These are phyloP conservation scores for Urochloa ruziziensis DNA, from an alignment of 176 grass and related monocot genomes.

Conservation along the genomic window DNA sequence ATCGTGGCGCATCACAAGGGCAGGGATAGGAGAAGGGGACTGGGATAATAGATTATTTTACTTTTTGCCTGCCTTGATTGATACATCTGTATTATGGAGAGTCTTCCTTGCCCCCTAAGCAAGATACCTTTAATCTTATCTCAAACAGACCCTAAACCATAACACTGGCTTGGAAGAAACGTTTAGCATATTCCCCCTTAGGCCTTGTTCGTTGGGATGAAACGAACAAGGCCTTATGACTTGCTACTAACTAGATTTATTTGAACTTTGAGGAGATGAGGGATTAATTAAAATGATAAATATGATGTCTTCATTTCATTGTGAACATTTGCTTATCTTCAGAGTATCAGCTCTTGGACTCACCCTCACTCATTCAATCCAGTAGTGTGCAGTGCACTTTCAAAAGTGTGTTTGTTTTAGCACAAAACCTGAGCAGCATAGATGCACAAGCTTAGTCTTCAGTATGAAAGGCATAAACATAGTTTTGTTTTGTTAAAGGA, in stretches of 20 bases:
- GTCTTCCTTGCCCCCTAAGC: too few relatives aligned
- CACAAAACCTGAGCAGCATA: neutral
- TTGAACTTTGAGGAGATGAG: neutral
- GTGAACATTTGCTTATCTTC: neutral
- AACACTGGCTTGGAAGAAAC: conserved; percentile 7
- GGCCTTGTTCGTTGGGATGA: too few relatives aligned
- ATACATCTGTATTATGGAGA: too few relatives aligned
- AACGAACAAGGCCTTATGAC: too few relatives aligned
- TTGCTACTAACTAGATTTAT: neutral
- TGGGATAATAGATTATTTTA: too few relatives aligned
- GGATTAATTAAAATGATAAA: neutral
- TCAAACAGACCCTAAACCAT: too few relatives aligned
- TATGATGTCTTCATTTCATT: neutral
- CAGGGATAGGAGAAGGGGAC: too few relatives aligned
- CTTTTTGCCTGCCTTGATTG: too few relatives aligned
- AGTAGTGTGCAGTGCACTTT: neutral
- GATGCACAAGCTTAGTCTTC: neutral
- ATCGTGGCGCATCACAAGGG: too few relatives aligned
- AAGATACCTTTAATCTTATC: too few relatives aligned
- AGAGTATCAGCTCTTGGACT: conserved; percentile 9
- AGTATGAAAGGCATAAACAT: neutral
- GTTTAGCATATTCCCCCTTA: neutral
- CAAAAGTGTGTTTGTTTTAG: neutral
- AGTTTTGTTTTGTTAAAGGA: neutral
- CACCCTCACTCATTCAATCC: conserved; percentile 15